These are phyloP conservation scores for Kuraishia capsulata DNA, from an alignment of 805 yeast species.

Conservation along the genomic window DNA sequence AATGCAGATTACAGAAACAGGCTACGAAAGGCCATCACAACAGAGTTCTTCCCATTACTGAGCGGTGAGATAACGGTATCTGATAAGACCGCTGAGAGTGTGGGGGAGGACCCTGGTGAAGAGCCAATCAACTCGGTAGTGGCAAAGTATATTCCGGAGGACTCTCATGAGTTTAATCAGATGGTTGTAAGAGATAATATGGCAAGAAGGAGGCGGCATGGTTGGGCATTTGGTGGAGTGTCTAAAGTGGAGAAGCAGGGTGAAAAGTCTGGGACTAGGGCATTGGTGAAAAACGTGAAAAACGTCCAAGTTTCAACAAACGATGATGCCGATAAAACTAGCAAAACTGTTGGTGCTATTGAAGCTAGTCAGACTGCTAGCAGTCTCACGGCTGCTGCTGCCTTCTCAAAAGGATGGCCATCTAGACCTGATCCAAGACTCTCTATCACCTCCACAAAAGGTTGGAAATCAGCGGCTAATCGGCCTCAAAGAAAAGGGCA, in stretches of 20 bases:
- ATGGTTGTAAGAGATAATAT: neutral
- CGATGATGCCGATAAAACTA: too few species aligned
- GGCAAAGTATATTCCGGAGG: neutral
- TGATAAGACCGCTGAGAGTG: neutral
- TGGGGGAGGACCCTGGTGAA: neutral
- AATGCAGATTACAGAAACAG: neutral
- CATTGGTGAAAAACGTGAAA: too few species aligned
- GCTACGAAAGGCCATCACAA: neutral
- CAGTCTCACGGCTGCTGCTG: too few species aligned
- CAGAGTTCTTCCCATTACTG: conserved; percentile 2
- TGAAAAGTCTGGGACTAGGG: too few species aligned
- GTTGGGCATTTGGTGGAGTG: conserved; percentile 1
- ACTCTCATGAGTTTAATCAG: neutral
- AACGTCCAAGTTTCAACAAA: too few species aligned
- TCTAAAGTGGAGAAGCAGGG: too few species aligned
- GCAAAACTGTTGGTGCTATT: too few species aligned
- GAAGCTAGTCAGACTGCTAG: too few species aligned
- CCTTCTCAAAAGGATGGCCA: too few species aligned
- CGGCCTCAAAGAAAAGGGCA: neutral
- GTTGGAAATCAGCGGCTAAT: neutral
- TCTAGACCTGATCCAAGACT: neutral
- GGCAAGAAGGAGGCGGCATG: neutral
- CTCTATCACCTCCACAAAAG: neutral
- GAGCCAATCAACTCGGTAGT: neutral
- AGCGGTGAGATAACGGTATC: neutral